phyloP scores from a whole-genome alignment of 306 rosid species.

The Mimosa pudica region DNA sequence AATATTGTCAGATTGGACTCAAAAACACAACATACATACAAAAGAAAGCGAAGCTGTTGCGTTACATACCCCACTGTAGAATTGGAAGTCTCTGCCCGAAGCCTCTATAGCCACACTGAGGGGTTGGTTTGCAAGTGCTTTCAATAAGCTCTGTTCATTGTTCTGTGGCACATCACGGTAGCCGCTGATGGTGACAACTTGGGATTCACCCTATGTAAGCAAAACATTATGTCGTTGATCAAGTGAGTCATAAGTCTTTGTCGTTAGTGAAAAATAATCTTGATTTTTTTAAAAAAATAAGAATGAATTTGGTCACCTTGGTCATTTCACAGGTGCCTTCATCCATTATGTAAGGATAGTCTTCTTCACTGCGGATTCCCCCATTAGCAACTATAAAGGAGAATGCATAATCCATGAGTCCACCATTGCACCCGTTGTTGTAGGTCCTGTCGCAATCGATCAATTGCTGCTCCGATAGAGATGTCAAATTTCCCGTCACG shows the following conservation, averaged over 20 bases:
- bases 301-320: conserved; percentile 47
- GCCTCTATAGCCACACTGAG: conserved; percentile 91
- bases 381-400: conserved; percentile 52
- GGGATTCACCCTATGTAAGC: conserved; percentile 52
- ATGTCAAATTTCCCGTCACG: conserved; percentile 61
- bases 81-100: conserved; percentile 83
- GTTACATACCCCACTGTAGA: conserved; percentile 75
- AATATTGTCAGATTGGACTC: not conserved
- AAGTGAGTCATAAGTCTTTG: not conserved
- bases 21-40: not conserved
- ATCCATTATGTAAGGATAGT: conserved; percentile 79
- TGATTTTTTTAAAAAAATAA: too few relatives aligned
- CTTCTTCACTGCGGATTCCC: conserved; percentile 69
- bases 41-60: not conserved
- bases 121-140: conserved; percentile 92
- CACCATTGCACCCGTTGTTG: conserved; percentile 78
- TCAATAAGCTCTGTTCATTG: conserved; percentile 75
- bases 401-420: conserved; percentile 77
- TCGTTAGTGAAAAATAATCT: not conserved
- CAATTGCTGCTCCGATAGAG: conserved; percentile 67
- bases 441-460: conserved; percentile 66
- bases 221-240: not conserved
- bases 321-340: conserved; percentile 79
- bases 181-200: conserved; percentile 72
- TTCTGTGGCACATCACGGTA: conserved; percentile 84